phyloP scores from a whole-genome alignment of 2,329 filamentous ascomycete genomes.

The Emmonsiellopsis sp. region DNA sequence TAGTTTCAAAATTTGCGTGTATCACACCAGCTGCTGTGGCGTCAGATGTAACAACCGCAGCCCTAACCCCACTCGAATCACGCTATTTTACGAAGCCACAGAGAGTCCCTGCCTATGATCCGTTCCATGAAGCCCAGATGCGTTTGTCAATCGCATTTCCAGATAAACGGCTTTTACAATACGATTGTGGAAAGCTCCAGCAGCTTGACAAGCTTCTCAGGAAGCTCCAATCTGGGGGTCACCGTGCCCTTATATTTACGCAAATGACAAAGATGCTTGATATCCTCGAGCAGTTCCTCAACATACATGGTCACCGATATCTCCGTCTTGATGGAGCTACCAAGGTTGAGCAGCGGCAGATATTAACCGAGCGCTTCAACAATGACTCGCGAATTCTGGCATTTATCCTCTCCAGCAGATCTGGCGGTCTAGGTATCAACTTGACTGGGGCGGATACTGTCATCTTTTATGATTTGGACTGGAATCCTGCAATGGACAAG shows the following conservation, averaged over 20 bases:
- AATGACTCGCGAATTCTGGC: constrained; percentile 83
- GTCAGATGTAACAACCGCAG: constrained; percentile 60
- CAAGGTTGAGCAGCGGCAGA: constrained; percentile 89
- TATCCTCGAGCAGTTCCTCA: constrained; percentile 93
- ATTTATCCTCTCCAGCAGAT: constrained; percentile 92
- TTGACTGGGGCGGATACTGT: constrained; percentile 94
- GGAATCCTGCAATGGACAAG: constrained; percentile 99
- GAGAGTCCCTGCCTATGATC: constrained; percentile 55
- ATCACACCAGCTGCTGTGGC: constrained; percentile 84
- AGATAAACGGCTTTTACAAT: constrained; percentile 90
- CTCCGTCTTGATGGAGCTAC: constrained; percentile 93
- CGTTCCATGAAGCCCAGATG: constrained; percentile 90
- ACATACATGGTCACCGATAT: constrained; percentile 96
- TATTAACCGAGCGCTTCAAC: constrained; percentile 94
- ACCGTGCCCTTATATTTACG: constrained; percentile 94
- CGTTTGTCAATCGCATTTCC: constrained; percentile 92
- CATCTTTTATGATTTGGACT: constrained; percentile 98
- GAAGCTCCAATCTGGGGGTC: constrained; percentile 77
- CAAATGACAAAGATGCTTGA: constrained; percentile 99
- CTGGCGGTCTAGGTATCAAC: constrained; percentile 91
- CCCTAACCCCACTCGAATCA: constrained; percentile 57
- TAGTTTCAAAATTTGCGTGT: constrained; percentile 81
- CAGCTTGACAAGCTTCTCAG: constrained; percentile 78
- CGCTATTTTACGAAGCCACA: constrained; percentile 35
- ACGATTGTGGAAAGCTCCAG: constrained; percentile 95